phyloP scores from a whole-genome alignment of 2,329 filamentous ascomycete species.

The Phaeophleospora eucalypticola region DNA sequence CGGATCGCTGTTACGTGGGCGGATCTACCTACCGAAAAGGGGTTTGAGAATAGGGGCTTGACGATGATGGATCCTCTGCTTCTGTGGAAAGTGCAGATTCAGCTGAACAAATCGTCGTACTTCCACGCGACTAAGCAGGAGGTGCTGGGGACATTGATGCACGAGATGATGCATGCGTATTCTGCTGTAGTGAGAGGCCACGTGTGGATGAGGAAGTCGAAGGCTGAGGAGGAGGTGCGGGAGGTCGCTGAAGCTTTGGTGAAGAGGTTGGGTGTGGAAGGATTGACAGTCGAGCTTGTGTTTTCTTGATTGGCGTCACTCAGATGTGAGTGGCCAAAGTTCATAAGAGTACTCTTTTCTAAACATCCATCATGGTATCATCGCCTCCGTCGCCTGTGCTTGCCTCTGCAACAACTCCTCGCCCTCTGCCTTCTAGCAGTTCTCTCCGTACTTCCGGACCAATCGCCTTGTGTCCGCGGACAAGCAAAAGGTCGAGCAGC shows the following conservation, averaged over 20 bases:
- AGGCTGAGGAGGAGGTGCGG: not conserved
- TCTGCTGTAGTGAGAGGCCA: not conserved
- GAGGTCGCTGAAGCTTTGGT: not conserved
- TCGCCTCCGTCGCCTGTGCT: conserved; percentile 61
- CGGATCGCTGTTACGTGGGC: not conserved
- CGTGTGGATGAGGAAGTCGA: not conserved
- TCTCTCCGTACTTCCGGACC: conserved; percentile 88
- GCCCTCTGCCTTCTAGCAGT: conserved; percentile 77
- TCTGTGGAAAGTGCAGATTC: not conserved
- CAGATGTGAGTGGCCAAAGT: too few relatives aligned
- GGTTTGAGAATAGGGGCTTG: too few relatives aligned
- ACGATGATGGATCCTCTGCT: too few relatives aligned
- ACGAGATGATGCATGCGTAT: not conserved
- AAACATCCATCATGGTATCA: conserved; percentile 74
- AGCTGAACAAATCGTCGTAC: not conserved
- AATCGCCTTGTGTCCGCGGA: conserved; percentile 80
- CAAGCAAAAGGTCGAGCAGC: conserved; percentile 78
- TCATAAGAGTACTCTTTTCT: too few relatives aligned
- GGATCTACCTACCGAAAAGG: not conserved
- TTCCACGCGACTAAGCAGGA: not conserved
- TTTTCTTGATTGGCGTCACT: too few relatives aligned
- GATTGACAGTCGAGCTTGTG: too few relatives aligned
- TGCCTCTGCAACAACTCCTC: conserved; percentile 68
- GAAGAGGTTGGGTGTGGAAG: too few relatives aligned
- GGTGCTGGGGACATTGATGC: not conserved